Conservation (phyloP, 2,329 filamentous ascomycete species). For the Tolypocladium pustulatum region DNA sequence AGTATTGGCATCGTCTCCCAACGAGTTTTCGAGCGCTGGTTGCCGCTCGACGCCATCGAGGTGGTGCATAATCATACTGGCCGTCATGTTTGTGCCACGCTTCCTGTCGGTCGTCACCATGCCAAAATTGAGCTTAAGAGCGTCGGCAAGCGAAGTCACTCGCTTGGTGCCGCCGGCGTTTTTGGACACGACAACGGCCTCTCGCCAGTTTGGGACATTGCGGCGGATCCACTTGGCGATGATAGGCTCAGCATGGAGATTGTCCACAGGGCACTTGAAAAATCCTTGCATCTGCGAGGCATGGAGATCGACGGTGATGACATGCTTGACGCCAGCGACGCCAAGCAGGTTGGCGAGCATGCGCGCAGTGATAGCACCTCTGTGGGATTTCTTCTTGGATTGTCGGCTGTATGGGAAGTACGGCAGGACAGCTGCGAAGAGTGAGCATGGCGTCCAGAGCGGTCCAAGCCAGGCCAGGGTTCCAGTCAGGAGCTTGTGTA, state of each 20-base stretch:
- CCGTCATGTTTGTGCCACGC: conserved; percentile 59
- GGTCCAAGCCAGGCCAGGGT: conserved; percentile 7
- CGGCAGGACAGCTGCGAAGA: conserved; percentile 60
- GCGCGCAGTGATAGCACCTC: conserved; percentile 89
- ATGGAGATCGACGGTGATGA: conserved; percentile 95
- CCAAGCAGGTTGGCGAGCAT: conserved; percentile 94
- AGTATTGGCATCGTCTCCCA: conserved; percentile 9
- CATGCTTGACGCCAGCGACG: conserved; percentile 91
- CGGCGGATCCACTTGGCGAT: conserved; percentile 91
- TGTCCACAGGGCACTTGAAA: conserved; percentile 95
- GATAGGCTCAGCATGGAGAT: conserved; percentile 89
- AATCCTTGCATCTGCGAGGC: conserved; percentile 99
- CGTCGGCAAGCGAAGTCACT: conserved; percentile 91
- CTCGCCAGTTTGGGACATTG: conserved; percentile 78
- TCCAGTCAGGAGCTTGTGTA: conserved; percentile 7
- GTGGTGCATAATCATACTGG: conserved; percentile 66
- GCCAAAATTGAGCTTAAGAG: conserved; percentile 93
- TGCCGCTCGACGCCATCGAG: conserved; percentile 49
- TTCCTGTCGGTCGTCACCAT: conserved; percentile 82
- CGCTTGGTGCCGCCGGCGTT: conserved; percentile 96
- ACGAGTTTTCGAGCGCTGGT: conserved; percentile 25
- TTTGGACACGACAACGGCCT: conserved; percentile 95
- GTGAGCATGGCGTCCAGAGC: conserved; percentile 6
- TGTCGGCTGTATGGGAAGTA: conserved; percentile 99
- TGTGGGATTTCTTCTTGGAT: conserved; percentile 97